Evolutionary conservation across 1,284 basidiomycete genomes (phyloP), one percentile per base, ranked within the genome.

Genomic region (Boletus mariae): DNA sequence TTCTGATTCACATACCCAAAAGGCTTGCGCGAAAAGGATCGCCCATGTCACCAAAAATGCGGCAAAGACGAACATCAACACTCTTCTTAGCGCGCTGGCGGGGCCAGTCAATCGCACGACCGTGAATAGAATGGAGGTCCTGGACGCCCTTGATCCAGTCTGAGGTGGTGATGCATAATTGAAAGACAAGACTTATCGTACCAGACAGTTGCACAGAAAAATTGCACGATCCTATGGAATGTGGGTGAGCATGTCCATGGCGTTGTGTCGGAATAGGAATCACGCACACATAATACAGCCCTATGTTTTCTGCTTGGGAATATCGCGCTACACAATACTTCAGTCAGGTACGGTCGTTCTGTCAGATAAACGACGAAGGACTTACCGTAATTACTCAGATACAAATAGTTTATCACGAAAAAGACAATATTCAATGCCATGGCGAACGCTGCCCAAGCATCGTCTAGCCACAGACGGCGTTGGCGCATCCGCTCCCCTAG

Each of bases 1-100:
- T 17, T 52, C 47, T 9, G 48, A 9, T 43, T 52, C 51, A 35
- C 51, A 52, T 5, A 40, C 28, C 51, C 51, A 52, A 41, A 52
- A 41, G n/a, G 26, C 25, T 34, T 52, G 51, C 4, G 51, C 47
- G 7, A 52, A 51, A 15, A 52, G 38, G 26, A 52, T 17, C 15
- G 20, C 26, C 51, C 51, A 52, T 5, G 47, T 35, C 25, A 38
- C 35, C 15, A 47, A 17, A 28, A 47, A 47, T 26, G 26, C 46
- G 10, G 26, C 46, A 26, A 42, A 41, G 37, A 52, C 2, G 13
- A 42, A n/a, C 26, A 41, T 42, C 15, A 52, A 42, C 10, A 11
- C 34, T 29, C 15, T 51, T 31, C 32, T 51, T 35, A 52, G 25
- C 13, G 17, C 12, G 17, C 32, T 20, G 2, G 26, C 25, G 5